Percentiles rank a stretch among this genome's conserved stretches.
These are phyloP conservation scores for Ceratocystis colombiana DNA, from an alignment of 2,329 filamentous ascomycete genomes.

Conservation along the genomic window DNA sequence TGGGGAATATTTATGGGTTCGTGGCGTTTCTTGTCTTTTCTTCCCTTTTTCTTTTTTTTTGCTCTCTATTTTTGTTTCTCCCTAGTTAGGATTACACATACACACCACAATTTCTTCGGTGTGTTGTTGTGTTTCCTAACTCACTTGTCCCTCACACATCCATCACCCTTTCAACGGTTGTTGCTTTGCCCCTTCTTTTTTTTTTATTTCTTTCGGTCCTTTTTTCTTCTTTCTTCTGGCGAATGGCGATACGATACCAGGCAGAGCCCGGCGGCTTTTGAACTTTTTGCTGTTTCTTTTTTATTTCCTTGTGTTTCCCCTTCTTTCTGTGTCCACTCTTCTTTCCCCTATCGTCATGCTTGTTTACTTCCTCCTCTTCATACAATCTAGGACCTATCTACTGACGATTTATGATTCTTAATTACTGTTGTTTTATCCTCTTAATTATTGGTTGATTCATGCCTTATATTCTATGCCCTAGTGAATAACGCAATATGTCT, in stretches of 20 bases:
- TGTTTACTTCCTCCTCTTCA: not conserved
- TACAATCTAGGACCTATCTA: slow-evolving; percentile 8
- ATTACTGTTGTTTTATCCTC: not conserved
- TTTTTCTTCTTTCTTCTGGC: slow-evolving; percentile 16
- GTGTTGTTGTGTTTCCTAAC: too few relatives aligned
- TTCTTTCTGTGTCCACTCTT: not conserved
- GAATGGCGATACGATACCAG: slow-evolving; percentile 25
- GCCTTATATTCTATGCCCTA: not conserved
- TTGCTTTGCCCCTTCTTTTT: not conserved
- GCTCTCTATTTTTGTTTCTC: slow-evolving; percentile 6
- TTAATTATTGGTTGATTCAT: too few relatives aligned
- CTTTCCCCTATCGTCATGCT: not conserved
- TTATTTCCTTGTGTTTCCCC: not conserved
- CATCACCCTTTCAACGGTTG: not conserved
- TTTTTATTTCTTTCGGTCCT: not conserved
- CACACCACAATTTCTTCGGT: not conserved
- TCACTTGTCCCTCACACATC: too few relatives aligned
- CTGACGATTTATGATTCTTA: slow-evolving; percentile 16
- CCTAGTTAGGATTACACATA: not conserved
- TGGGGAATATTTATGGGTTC: slow-evolving; percentile 4
- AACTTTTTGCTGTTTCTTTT: slow-evolving; percentile 17
- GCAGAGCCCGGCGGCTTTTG: slow-evolving; percentile 20
- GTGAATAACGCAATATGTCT: slow-evolving; percentile 1
- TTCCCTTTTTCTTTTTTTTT: slow-evolving; percentile 24
- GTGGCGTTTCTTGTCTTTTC: slow-evolving; percentile 18